Conservation (phyloP, 768 basidiomycete species). For the Omphalotus guepiniiformis region DNA sequence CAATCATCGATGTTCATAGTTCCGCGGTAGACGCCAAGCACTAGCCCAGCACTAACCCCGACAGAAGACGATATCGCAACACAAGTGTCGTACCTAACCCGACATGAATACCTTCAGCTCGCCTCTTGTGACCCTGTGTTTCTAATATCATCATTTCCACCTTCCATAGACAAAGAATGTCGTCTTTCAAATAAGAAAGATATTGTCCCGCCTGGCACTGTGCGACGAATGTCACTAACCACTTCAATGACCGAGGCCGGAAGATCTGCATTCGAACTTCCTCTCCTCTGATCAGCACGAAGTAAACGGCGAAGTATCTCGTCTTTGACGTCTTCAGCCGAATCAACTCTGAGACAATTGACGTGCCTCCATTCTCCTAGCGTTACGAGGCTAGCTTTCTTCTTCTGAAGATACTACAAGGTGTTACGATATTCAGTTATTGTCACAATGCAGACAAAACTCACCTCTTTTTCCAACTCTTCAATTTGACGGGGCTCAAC, state of each 20-base stretch:
- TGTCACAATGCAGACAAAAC: too few species aligned
- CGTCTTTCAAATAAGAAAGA: conserved; percentile 74
- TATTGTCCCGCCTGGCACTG: conserved; percentile 62
- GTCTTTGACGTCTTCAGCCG: conserved; percentile 56
- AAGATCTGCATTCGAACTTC: conserved; percentile 40
- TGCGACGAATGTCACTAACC: conserved; percentile 27
- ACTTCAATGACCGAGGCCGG: conserved; percentile 39
- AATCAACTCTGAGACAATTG: conserved; percentile 53
- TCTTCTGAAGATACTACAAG: conserved; percentile 59
- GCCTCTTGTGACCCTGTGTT: too few species aligned
- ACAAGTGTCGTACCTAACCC: too few species aligned
- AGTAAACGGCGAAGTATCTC: conserved; percentile 54
- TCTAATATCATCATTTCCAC: neutral
- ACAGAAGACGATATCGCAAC: too few species aligned
- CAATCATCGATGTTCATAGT: conserved; percentile 12
- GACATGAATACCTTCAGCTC: too few species aligned
- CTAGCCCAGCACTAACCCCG: too few species aligned
- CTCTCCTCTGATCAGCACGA: conserved; percentile 13
- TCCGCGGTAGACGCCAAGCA: too few species aligned
- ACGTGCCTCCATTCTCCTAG: conserved; percentile 85
- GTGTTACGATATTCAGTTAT: neutral
- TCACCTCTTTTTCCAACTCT: conserved; percentile 53
- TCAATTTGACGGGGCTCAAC: conserved; percentile 39
- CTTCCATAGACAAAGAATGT: conserved; percentile 21
- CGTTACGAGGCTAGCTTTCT: conserved; percentile 63